A percentile compares a stretch with the other conserved stretches of the same genome.
Evolutionary conservation across 2,329 filamentous ascomycete species (phyloP).

Genomic region (Keithomyces neogunnii): DNA sequence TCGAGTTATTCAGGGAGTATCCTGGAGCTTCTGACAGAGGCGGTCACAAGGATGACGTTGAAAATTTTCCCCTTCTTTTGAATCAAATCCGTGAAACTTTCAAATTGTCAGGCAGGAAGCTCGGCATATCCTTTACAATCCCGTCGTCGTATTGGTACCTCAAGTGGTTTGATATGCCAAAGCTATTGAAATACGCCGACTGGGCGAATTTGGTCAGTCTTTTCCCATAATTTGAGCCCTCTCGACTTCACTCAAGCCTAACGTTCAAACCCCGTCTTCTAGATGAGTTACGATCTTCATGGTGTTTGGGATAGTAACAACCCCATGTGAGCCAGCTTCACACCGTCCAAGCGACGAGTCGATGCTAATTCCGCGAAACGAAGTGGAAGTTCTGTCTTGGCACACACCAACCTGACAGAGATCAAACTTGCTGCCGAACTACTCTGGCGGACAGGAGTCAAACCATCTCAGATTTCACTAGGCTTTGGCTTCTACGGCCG

Average conservation of each 20-base stretch:
- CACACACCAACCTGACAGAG: conserved; percentile 40
- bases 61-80: conserved; percentile 16
- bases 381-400: conserved; percentile 17
- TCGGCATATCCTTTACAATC: conserved; percentile 5
- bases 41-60: conserved; percentile 15
- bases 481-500: conserved; percentile 39
- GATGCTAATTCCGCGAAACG: too few relatives aligned
- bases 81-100: conserved; percentile 11
- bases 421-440: conserved; percentile 35
- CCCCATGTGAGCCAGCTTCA: too few relatives aligned
- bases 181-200: conserved; percentile 19
- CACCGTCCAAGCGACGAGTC: too few relatives aligned
- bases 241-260: too few relatives aligned
- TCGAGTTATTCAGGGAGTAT: not conserved
- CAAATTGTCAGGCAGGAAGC: conserved; percentile 7
- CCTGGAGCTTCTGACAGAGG: conserved; percentile 18
- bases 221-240: too few relatives aligned
- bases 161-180: conserved; percentile 9
- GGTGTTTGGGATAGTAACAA: conserved; percentile 31
- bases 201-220: conserved; percentile 8
- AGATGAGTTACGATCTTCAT: not conserved
- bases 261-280: too few relatives aligned
- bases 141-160: conserved; percentile 10
- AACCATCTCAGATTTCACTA: conserved; percentile 30
- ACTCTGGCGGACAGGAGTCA: conserved; percentile 37